phyloP scores from a whole-genome alignment of 495 filamentous ascomycete genomes.

The Xylaria flabelliformis region DNA sequence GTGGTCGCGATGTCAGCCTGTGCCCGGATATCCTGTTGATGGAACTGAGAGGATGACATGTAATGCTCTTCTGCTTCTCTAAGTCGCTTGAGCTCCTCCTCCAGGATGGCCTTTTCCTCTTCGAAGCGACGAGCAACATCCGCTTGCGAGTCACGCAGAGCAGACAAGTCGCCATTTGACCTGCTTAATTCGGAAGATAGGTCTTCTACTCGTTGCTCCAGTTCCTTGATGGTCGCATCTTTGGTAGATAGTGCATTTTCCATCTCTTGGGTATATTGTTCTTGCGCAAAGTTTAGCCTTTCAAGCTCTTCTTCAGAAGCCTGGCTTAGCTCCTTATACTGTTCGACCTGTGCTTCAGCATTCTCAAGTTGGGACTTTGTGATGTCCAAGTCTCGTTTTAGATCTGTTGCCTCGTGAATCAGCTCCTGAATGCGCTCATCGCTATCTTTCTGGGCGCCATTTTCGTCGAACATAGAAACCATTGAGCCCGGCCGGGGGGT shows the following conservation, averaged over 20 bases:
- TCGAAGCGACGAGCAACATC: slow-evolving; percentile 74
- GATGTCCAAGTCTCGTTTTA: slow-evolving; percentile 82
- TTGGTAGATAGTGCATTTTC: slow-evolving; percentile 75
- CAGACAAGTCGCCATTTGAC: slow-evolving; percentile 79
- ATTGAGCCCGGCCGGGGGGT: slow-evolving; percentile 60
- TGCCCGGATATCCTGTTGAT: slow-evolving; percentile 87
- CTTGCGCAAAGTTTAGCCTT: slow-evolving; percentile 77
- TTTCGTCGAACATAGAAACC: slow-evolving; percentile 50
- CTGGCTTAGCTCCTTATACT: slow-evolving; percentile 88
- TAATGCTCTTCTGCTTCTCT: slow-evolving; percentile 87
- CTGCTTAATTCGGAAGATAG: slow-evolving; percentile 78
- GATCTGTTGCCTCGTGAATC: slow-evolving; percentile 77
- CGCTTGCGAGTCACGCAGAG: slow-evolving; percentile 75
- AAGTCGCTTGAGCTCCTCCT: slow-evolving; percentile 77
- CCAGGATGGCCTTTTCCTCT: slow-evolving; percentile 77
- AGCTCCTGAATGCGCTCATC: slow-evolving; percentile 84
- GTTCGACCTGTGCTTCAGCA: slow-evolving; percentile 78
- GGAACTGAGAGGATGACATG: slow-evolving; percentile 73
- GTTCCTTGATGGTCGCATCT: slow-evolving; percentile 74
- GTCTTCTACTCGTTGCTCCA: slow-evolving; percentile 82
- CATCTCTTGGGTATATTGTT: slow-evolving; percentile 85
- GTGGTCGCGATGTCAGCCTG: slow-evolving; percentile 92
- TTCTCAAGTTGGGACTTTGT: slow-evolving; percentile 77
- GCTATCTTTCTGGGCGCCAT: slow-evolving; percentile 51
- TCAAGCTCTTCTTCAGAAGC: slow-evolving; percentile 87